These are phyloP conservation scores for Ormosia semicastrata DNA, from an alignment of 306 rosid genomes.

Conservation along the genomic window DNA sequence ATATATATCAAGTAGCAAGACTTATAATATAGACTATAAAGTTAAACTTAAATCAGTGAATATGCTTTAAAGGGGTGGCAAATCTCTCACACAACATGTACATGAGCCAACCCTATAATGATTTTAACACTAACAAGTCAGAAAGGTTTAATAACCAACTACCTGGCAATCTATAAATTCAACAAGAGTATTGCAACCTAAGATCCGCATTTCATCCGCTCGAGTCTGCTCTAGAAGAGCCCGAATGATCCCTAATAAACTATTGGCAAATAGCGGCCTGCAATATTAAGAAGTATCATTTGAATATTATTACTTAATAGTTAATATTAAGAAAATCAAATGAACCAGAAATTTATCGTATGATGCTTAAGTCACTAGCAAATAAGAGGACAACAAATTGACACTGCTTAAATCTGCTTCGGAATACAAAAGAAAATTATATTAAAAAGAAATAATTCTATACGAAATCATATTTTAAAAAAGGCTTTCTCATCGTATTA, in stretches of 20 bases:
- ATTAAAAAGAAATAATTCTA: background rate
- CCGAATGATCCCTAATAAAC: slow-evolving; percentile 80
- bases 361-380: slow-evolving; percentile 8
- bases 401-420: slow-evolving; percentile 5
- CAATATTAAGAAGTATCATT: slow-evolving; percentile 38
- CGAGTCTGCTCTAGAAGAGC: slow-evolving; percentile 77
- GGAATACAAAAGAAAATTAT: background rate
- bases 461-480: background rate
- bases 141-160: slow-evolving; percentile 28
- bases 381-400: slow-evolving; percentile 7
- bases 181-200: slow-evolving; percentile 75
- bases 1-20: slow-evolving; percentile 9
- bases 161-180: slow-evolving; percentile 83
- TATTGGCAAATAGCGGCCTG: slow-evolving; percentile 88
- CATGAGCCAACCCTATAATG: background rate
- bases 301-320: slow-evolving; percentile 19
- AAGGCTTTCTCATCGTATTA: slow-evolving; percentile 19
- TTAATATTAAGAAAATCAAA: background rate
- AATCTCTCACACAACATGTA: slow-evolving; percentile 17
- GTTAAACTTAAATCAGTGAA: slow-evolving; percentile 12
- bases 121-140: slow-evolving; percentile 17
- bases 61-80: slow-evolving; percentile 10
- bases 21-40: background rate
- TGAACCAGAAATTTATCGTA: slow-evolving; percentile 7
- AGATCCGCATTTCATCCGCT: slow-evolving; percentile 66